Base-by-base conservation (phyloP, 768 basidiomycete species). In the Panellus pusillus region DNA sequence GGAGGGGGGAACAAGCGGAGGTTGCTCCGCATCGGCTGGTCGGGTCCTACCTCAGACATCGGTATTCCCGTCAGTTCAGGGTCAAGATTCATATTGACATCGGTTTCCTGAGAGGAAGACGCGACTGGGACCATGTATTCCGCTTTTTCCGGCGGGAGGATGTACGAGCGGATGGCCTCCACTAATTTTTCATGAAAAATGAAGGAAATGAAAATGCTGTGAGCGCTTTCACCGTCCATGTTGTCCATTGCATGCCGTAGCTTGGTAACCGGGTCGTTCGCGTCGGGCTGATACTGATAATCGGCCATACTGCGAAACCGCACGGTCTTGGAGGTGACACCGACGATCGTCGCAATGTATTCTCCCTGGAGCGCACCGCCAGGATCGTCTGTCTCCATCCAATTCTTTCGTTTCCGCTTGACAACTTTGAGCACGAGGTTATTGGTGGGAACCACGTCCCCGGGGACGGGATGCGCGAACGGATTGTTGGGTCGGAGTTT, bases 241-340 rank as follows among this genome's bases (percentile, higher is more conserved):
- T 74, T 74, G 44, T 84, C 80, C 83, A 98, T 87, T 0, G 91
- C 81, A 12, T 76, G 61, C 4, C 91, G 84, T 49, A 98, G 70
- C 52, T 82, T 74, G 2, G 84, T 69, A 4, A 92, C 72, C 3
- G 87, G 84, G 63, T 96, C 93, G 13, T 81, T 68, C 66, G 77
- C 72, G 52, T 88, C 77, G 1, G 92, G 92, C 55, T 86, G 80
- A 69, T 85, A 97, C 69, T 97, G 94, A 66, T 84, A 97, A 68
- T 98, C 96, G 36, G 86, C 91, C 90, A 98, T 93, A 52, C 96
- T 87, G 71, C 95, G 81, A 73, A 98, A 98, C 48, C 96, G 79
- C 47, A 84, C 88, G 4, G 93, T 91, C 72, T 89, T 93, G 0
- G 83, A 74, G n/a, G 89, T 76, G 12, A 86, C 70, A 0, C 95